These are phyloP conservation scores for Umbilicus rupestris DNA, from an alignment of 164 flowering plant genomes.

Conservation along the genomic window DNA sequence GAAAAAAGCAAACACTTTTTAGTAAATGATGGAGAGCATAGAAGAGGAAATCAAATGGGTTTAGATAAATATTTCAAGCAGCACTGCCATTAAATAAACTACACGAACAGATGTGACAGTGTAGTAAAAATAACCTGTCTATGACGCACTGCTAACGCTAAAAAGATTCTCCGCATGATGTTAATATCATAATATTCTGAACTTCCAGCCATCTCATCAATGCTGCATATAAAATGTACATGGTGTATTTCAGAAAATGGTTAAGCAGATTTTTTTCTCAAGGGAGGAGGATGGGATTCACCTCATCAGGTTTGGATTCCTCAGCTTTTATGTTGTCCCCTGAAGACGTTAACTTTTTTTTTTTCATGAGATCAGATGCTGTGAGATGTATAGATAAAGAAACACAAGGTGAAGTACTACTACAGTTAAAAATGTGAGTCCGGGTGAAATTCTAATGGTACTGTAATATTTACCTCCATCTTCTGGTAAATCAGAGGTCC, in stretches of 20 bases:
- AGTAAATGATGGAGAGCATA: no score
- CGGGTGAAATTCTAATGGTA: not conserved
- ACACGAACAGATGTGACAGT: not conserved
- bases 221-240: not conserved
- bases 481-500: slow-evolving; percentile 26
- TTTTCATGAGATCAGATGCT: no score
- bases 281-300: not conserved
- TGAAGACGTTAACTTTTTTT: not conserved
- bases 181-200: not conserved
- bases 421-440: not conserved
- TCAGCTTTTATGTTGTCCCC: not conserved
- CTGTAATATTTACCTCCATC: slow-evolving; percentile 16
- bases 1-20: no score
- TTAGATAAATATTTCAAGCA: not conserved
- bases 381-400: no score
- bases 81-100: not conserved
- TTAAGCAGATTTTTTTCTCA: not conserved
- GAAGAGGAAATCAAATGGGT: no score
- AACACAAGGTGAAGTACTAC: no score
- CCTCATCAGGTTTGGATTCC: slow-evolving; percentile 4
- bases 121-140: not conserved
- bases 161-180: not conserved
- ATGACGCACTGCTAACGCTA: not conserved
- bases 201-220: not conserved
- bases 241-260: not conserved